Evolutionary conservation across 192 early-diverging fungal genomes (phyloP), one percentile per base, ranked within the genome.

Genomic region (Coemansia sp.): DNA sequence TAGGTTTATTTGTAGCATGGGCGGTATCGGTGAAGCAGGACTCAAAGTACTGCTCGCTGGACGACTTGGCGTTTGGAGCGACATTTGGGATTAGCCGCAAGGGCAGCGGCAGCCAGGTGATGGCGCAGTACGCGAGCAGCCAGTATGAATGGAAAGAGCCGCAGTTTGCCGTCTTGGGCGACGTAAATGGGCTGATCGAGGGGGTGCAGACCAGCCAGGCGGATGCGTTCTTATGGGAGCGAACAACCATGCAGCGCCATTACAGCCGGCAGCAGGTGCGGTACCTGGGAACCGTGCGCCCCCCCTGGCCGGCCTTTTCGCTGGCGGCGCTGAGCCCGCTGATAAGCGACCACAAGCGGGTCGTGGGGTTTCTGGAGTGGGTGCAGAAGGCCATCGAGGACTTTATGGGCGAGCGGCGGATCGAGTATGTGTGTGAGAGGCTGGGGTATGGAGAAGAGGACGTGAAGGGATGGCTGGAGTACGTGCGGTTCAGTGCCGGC

Each of bases 201-300:
- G 90, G 88, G 14, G 84, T 91, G 44, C 80, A 83, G 36, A 63
- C 72, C 6, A 82, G 82, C 18, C 53, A 61, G 6, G 70, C 70
- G 6, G 93, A 94, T 70, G 88, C 84, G 6, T 96, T 96, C 51
- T 72, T 96, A 58, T 96, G 93, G 93, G 93, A 96, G 57, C 80
- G 84, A 0, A 87, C 92, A 30, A 96, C 92, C n/a, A 96, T 91
- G 60, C 91, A 96, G 65, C 84, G 87, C 4, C 83, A 91, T 59
- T 89, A 93, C 49, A 85, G 84, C 19, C 71, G 73, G 11, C 78
- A 82, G 12, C 81, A 85, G 57, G 81, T 94, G 39, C 78, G 82
- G 28, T 83, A 82, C 43, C 81, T 92, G 40, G 87, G 87, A 36
- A 81, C 84, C 6, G 89, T 94, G 43, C 82, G 84, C 3, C 91